A percentile compares a stretch with the other conserved stretches of the same genome.
Conservation (phyloP, 148 eudicot species). For the Rhododendron vialii region DNA sequence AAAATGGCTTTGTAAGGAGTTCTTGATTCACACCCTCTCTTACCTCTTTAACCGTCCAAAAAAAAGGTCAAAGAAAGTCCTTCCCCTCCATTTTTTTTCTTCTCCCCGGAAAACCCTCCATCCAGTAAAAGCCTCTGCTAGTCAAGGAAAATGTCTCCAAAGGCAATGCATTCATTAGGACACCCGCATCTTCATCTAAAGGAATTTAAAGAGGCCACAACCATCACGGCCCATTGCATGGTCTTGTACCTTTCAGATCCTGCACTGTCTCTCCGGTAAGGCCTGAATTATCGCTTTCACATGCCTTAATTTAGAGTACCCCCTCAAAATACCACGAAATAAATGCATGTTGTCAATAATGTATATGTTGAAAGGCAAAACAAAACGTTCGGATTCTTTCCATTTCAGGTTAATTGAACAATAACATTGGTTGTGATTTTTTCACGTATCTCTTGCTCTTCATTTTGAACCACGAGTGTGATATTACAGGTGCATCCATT, state of each 20-base stretch:
- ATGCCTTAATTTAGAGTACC: not conserved
- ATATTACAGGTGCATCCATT: not conserved
- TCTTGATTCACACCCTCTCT: too few species aligned
- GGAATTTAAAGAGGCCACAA: not conserved
- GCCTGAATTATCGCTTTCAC: not conserved
- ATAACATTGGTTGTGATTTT: not conserved
- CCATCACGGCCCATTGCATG: not conserved
- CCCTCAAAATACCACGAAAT: not conserved
- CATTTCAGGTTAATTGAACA: not conserved
- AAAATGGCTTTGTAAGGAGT: too few species aligned
- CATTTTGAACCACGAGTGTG: not conserved
- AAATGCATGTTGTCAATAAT: not conserved
- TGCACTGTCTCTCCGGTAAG: not conserved
- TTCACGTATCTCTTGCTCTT: not conserved
- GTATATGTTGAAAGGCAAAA: not conserved
- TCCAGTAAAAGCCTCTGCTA: too few species aligned
- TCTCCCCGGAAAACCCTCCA: too few species aligned
- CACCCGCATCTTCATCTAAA: not conserved
- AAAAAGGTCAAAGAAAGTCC: too few species aligned
- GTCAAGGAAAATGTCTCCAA: not conserved
- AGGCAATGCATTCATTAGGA: not conserved
- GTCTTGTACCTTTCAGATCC: not conserved
- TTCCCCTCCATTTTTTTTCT: too few species aligned
- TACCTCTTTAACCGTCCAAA: too few species aligned
- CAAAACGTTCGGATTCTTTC: not conserved